phyloP scores from a whole-genome alignment of 148 eudicot species.

The Pouteria glomerata region DNA sequence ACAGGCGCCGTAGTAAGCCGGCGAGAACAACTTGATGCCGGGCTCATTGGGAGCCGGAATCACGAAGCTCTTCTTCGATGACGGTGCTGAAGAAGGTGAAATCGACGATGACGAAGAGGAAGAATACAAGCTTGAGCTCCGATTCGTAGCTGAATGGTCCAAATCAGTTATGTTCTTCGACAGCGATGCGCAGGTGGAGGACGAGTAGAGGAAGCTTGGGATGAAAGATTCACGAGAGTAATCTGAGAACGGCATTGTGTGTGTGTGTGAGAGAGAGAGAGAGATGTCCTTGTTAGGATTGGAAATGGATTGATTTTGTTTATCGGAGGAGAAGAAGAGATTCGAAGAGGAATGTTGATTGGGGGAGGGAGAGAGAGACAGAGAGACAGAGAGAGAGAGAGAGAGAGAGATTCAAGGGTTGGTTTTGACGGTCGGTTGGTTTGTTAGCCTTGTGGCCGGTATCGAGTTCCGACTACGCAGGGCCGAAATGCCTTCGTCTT shows the following conservation, averaged over 20 bases:
- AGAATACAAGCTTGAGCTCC: neutral
- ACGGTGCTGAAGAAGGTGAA: neutral
- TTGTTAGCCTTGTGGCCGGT: no score
- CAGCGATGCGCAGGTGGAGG: neutral
- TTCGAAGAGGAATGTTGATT: no score
- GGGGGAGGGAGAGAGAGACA: no score
- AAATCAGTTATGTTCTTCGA: conserved; percentile 1
- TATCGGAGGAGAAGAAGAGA: no score
- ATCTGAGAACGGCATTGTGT: conserved; percentile 3
- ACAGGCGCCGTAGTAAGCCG: neutral
- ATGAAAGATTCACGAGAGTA: conserved; percentile 19
- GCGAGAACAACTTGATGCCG: neutral
- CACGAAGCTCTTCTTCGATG: neutral
- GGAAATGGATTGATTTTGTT: no score
- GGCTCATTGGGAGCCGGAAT: conserved; percentile 1
- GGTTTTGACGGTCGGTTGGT: no score
- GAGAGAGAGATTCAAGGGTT: no score
- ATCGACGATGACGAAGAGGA: neutral
- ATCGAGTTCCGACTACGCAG: no score
- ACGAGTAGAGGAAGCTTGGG: conserved; percentile 25
- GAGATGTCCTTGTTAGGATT: neutral
- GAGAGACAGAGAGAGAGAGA: no score
- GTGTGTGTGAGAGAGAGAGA: no score
- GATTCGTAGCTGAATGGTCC: neutral
- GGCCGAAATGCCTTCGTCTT: no score